A percentile compares a stretch with the other conserved stretches of the same genome.
phyloP scores from a whole-genome alignment of 257 asterid genomes.

The Solanum paucissectum region DNA sequence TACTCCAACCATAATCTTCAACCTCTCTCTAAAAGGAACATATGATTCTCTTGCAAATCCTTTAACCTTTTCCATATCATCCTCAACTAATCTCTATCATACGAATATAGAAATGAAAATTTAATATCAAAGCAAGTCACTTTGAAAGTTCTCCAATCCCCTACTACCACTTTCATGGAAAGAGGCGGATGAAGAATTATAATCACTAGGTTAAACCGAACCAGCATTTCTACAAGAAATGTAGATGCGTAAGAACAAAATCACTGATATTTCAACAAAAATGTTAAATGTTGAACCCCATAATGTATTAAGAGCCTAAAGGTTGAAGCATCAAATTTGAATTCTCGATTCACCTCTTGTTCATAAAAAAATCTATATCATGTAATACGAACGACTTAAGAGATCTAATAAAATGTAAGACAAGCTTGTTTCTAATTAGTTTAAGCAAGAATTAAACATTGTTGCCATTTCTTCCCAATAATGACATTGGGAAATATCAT shows the following conservation, averaged over 20 bases:
- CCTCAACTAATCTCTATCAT: conserved; percentile 49
- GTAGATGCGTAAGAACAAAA: neutral
- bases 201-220: neutral
- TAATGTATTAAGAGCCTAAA: neutral
- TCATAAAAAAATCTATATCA: neutral
- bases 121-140: neutral
- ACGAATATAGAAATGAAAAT: neutral
- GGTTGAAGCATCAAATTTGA: neutral
- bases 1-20: conserved; percentile 78
- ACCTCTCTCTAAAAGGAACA: conserved; percentile 66
- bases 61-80: conserved; percentile 59
- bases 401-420: neutral
- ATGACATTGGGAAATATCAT: neutral
- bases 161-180: neutral
- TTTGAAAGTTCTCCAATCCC: neutral
- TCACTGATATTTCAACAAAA: neutral
- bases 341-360: neutral
- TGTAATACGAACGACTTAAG: neutral
- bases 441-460: neutral
- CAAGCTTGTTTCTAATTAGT: neutral
- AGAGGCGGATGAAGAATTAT: neutral
- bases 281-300: neutral
- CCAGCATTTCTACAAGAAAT: neutral
- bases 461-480: neutral
- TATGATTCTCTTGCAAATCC: conserved; percentile 56